Conservation (phyloP, 306 rosid genomes). For the Morella rubra region DNA sequence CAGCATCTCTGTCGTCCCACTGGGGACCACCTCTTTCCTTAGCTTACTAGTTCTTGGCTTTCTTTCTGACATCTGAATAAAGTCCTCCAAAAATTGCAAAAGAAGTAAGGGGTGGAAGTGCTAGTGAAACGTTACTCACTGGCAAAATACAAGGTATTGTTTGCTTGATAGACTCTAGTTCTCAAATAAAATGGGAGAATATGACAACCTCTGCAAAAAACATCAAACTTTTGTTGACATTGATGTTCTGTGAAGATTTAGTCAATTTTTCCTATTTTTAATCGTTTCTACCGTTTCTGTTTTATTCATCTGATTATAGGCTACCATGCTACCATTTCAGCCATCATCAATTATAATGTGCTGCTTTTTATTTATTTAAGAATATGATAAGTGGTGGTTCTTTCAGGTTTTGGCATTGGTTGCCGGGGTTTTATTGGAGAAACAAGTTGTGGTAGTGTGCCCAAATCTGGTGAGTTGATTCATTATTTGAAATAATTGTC, state of each 20-base stretch:
- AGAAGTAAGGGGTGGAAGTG: background rate
- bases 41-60: background rate
- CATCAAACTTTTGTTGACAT: background rate
- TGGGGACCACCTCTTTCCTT: background rate
- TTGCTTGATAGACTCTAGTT: background rate
- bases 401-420: conserved; percentile 68
- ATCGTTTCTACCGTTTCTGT: background rate
- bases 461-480: conserved; percentile 69
- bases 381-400: conserved; percentile 29
- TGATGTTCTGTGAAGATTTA: background rate
- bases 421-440: conserved; percentile 80
- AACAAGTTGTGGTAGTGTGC: conserved; percentile 73
- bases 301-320: background rate
- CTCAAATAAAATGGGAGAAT: background rate
- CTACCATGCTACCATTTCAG: background rate
- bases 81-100: background rate
- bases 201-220: background rate
- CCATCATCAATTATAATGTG: background rate
- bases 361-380: background rate
- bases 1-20: background rate
- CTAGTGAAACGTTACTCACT: background rate
- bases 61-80: background rate
- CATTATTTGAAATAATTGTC: conserved; percentile 16
- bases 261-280: background rate
- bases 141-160: background rate